These are phyloP conservation scores for Boechera stricta DNA, from an alignment of 345 rosid genomes.

Conservation along the genomic window DNA sequence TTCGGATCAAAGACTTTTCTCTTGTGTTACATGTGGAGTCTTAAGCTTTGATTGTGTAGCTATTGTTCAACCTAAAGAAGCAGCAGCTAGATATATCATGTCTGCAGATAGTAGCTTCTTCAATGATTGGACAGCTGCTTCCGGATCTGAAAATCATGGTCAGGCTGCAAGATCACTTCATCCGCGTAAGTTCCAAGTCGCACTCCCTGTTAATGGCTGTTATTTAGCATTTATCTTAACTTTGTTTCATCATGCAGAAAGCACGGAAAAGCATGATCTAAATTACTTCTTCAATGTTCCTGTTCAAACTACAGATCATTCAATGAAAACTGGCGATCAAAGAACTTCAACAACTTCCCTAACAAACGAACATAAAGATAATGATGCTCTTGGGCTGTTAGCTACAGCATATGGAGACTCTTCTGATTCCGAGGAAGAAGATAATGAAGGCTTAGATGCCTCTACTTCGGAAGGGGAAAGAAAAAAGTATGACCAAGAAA, in stretches of 20 bases:
- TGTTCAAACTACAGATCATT: conserved; percentile 51
- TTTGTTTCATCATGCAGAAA: conserved; percentile 53
- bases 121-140: conserved; percentile 77
- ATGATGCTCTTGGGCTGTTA: conserved; percentile 77
- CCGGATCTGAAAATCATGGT: conserved; percentile 52
- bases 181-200: conserved; percentile 53
- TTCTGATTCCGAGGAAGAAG: conserved; percentile 90
- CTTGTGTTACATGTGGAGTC: conserved; percentile 93
- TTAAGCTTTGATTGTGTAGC: conserved; percentile 89
- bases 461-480: conserved; percentile 44
- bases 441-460: conserved; percentile 44
- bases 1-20: conserved; percentile 88
- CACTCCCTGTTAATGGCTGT: conserved; percentile 15
- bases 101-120: conserved; percentile 94
- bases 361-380: conserved; percentile 41
- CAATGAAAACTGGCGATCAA: conserved; percentile 44
- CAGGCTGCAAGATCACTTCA: conserved; percentile 46
- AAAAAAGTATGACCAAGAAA: conserved; percentile 36
- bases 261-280: conserved; percentile 42
- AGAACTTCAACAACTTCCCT: conserved; percentile 46
- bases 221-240: conserved; percentile 8
- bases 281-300: conserved; percentile 54
- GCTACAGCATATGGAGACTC: conserved; percentile 87
- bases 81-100: conserved; percentile 81
- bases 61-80: conserved; percentile 79